Evolutionary conservation across 1,284 basidiomycete species (phyloP).

Genomic region (Vanrija sp.): DNA sequence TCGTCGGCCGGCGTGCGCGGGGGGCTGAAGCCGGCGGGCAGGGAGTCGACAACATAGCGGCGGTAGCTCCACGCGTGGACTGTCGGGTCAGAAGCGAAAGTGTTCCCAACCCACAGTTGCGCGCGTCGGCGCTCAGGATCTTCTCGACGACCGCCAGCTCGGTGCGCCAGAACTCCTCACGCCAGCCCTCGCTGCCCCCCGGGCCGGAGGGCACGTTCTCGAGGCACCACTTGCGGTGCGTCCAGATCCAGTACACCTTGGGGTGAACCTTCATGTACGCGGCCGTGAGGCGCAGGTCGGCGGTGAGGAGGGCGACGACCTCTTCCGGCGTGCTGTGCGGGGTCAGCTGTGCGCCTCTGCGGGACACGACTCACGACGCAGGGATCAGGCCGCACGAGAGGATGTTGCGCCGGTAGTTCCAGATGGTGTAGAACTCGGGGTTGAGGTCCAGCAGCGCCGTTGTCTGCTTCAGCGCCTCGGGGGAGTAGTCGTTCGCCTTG

Average conservation of each 20-base stretch:
- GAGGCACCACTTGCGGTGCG: constrained; percentile 89
- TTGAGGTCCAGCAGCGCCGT: constrained; percentile 73
- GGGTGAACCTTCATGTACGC: constrained; percentile 73
- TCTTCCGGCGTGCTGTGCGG: constrained; percentile 51
- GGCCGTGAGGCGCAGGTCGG: constrained; percentile 77
- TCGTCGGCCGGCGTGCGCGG: constrained; percentile 55
- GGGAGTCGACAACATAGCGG: constrained; percentile 69
- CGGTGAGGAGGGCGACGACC: constrained; percentile 61
- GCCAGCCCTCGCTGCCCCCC: constrained; percentile 58
- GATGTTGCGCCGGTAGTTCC: constrained; percentile 84
- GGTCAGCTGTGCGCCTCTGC: neutral
- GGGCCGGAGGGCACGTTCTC: constrained; percentile 74
- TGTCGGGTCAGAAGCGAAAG: constrained; percentile 40
- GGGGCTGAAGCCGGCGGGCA: constrained; percentile 54
- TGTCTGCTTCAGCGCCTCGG: constrained; percentile 67
- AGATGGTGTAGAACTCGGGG: constrained; percentile 86
- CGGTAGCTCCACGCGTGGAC: constrained; percentile 92
- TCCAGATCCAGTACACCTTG: constrained; percentile 97
- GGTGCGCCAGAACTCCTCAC: constrained; percentile 68
- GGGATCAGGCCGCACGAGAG: constrained; percentile 69
- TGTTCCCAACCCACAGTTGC: constrained; percentile 73
- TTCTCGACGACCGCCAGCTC: constrained; percentile 82
- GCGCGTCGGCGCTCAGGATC: constrained; percentile 79
- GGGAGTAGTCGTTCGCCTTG: constrained; percentile 60
- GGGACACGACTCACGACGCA: constrained; percentile 53